phyloP scores from a whole-genome alignment of 1,139 yeast genomes.

The Scheffersomyces stambukii region DNA sequence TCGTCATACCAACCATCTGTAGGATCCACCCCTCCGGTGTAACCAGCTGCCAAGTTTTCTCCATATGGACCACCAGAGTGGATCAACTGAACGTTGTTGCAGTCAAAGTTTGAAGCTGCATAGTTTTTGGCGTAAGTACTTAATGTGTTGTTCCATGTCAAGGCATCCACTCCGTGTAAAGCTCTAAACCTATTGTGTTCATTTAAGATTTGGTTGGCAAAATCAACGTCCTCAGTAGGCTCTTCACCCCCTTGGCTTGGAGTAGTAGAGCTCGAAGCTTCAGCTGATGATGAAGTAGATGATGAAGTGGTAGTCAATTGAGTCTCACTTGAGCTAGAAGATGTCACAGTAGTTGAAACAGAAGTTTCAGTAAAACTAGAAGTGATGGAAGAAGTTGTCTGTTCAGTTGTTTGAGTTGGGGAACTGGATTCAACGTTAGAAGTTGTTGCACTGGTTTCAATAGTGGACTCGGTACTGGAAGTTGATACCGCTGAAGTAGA shows the following conservation, averaged over 20 bases:
- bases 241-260: no score
- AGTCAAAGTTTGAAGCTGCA: slow-evolving; percentile 40
- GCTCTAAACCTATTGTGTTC: slow-evolving; percentile 55
- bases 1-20: slow-evolving; percentile 86
- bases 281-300: slow-evolving; percentile 13
- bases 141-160: slow-evolving; percentile 47
- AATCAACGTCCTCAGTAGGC: slow-evolving; percentile 14
- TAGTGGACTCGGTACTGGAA: slow-evolving; percentile 16
- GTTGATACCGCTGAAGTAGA: slow-evolving; percentile 14
- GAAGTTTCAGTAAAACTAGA: slow-evolving; percentile 7
- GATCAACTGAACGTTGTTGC: slow-evolving; percentile 49
- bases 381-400: slow-evolving; percentile 7
- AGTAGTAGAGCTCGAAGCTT: slow-evolving; percentile 8
- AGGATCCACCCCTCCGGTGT: slow-evolving; percentile 49
- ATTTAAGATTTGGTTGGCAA: slow-evolving; percentile 33
- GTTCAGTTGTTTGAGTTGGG: slow-evolving; percentile 12
- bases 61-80: slow-evolving; percentile 69
- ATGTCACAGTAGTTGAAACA: slow-evolving; percentile 15
- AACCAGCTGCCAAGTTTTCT: slow-evolving; percentile 85
- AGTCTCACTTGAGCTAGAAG: slow-evolving; percentile 17
- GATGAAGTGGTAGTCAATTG: slow-evolving; percentile 22
- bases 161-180: slow-evolving; percentile 44
- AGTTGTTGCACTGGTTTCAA: slow-evolving; percentile 10
- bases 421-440: slow-evolving; percentile 18
- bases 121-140: slow-evolving; percentile 44